These are phyloP conservation scores for Lactarius sp. DNA, from an alignment of 768 basidiomycete genomes.

Conservation along the genomic window DNA sequence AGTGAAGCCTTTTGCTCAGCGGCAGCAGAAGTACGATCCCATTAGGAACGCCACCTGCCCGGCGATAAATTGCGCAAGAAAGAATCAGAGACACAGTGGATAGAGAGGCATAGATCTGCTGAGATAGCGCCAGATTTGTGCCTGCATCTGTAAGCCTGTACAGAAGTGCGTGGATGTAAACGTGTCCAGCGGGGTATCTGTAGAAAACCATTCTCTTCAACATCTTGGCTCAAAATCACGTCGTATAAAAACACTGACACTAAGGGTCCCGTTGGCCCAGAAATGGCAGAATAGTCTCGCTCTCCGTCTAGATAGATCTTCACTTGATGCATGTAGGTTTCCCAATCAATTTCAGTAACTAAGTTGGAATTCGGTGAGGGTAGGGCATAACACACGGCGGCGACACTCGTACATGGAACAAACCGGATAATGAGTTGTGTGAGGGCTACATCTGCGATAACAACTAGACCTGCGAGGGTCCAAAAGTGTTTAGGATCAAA, in stretches of 20 bases:
- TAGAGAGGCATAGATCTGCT: constrained; percentile 71
- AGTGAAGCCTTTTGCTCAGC: constrained; percentile 90
- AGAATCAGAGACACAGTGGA: constrained; percentile 65
- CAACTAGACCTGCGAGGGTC: constrained; percentile 54
- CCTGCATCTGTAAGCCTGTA: constrained; percentile 60
- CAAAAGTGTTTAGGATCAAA: constrained; percentile 60
- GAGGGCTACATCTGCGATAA: constrained; percentile 71
- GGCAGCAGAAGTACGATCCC: constrained; percentile 69
- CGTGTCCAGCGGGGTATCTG: constrained; percentile 94
- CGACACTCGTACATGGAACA: constrained; percentile 65
- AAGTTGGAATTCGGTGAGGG: constrained; percentile 28
- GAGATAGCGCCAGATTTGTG: constrained; percentile 54
- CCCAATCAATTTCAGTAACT: constrained; percentile 99
- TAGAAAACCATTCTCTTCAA: not conserved
- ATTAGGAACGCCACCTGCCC: constrained; percentile 59
- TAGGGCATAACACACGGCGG: constrained; percentile 11
- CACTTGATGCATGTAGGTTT: constrained; percentile 91
- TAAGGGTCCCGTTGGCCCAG: constrained; percentile 88
- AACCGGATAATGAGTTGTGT: constrained; percentile 76
- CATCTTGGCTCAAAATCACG: not conserved
- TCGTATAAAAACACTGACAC: constrained; percentile 53
- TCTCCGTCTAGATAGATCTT: constrained; percentile 75
- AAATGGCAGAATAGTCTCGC: constrained; percentile 72
- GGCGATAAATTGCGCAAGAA: constrained; percentile 63
- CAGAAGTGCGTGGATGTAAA: constrained; percentile 74